phyloP scores from a whole-genome alignment of 805 yeast species.

The Isabelozyma pseudorhagii region DNA sequence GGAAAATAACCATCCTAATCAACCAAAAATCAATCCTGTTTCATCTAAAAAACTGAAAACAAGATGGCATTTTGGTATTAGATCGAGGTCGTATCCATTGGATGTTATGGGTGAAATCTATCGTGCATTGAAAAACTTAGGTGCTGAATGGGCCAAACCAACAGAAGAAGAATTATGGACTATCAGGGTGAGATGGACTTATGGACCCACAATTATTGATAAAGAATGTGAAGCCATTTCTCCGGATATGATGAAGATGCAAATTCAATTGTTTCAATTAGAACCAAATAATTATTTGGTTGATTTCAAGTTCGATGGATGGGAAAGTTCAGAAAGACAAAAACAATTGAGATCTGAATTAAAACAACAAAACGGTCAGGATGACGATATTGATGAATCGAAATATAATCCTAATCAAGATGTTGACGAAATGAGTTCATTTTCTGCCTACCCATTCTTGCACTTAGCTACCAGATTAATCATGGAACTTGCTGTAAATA shows the following conservation, averaged over 20 bases:
- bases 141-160: constrained; percentile 97
- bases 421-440: constrained; percentile 77
- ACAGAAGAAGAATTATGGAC: constrained; percentile 96
- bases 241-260: constrained; percentile 92
- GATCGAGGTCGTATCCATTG: constrained; percentile 92
- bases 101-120: constrained; percentile 99
- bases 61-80: constrained; percentile 97
- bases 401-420: constrained; percentile 26
- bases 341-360: background rate
- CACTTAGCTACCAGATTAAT: constrained; percentile 89
- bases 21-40: constrained; percentile 44
- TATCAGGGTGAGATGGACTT: constrained; percentile 90
- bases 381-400: background rate
- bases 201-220: constrained; percentile 40
- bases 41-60: constrained; percentile 84
- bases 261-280: constrained; percentile 89
- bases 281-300: constrained; percentile 95
- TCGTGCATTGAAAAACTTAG: constrained; percentile 86
- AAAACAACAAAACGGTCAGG: constrained; percentile 3
- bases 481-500: constrained; percentile 95
- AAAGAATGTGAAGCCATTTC: constrained; percentile 25
- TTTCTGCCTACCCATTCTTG: constrained; percentile 91
- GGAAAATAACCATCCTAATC: constrained; percentile 34
- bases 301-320: constrained; percentile 96
- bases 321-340: constrained; percentile 51